Conservation (phyloP, 805 yeast species). For the Cyberlindnera xylosilytica region DNA sequence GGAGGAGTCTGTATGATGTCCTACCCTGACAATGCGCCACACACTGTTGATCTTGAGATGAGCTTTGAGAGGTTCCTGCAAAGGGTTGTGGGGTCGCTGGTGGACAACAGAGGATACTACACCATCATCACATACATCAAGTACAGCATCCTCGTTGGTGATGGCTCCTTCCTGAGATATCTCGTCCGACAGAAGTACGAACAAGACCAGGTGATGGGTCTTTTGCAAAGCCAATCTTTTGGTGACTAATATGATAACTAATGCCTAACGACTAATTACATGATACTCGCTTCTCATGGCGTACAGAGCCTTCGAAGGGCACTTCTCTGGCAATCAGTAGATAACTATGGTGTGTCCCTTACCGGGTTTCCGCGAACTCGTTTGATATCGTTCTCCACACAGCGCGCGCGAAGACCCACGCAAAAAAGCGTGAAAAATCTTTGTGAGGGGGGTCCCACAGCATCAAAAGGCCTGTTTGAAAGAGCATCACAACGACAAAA, state of each 20-base stretch:
- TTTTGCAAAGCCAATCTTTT: neutral
- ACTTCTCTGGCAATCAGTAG: too few species aligned
- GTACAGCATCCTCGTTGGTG: slow-evolving; percentile 6
- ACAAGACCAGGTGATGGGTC: neutral
- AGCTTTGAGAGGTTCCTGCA: slow-evolving; percentile 1
- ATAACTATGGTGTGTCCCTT: slow-evolving; percentile 7
- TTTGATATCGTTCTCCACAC: neutral
- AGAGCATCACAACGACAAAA: slow-evolving; percentile 2
- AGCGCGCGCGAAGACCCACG: slow-evolving; percentile 8
- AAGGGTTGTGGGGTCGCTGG: slow-evolving; percentile 1
- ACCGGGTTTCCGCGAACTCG: slow-evolving; percentile 7
- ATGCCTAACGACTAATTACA: slow-evolving; percentile 1
- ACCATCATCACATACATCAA: neutral
- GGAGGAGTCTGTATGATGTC: slow-evolving; percentile 6
- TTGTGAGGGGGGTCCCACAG: too few species aligned
- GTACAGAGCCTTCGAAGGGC: too few species aligned
- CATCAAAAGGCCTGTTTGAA: too few species aligned
- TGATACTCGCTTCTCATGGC: too few species aligned
- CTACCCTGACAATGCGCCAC: slow-evolving; percentile 4
- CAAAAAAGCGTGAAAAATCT: slow-evolving; percentile 18
- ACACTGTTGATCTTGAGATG: neutral
- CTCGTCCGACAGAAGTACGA: slow-evolving; percentile 1
- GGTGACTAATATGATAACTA: neutral
- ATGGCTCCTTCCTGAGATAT: slow-evolving; percentile 9
- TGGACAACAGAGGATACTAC: slow-evolving; percentile 1